Conservation (phyloP, 2,329 filamentous ascomycete species). For the Aspergillus awamori region DNA sequence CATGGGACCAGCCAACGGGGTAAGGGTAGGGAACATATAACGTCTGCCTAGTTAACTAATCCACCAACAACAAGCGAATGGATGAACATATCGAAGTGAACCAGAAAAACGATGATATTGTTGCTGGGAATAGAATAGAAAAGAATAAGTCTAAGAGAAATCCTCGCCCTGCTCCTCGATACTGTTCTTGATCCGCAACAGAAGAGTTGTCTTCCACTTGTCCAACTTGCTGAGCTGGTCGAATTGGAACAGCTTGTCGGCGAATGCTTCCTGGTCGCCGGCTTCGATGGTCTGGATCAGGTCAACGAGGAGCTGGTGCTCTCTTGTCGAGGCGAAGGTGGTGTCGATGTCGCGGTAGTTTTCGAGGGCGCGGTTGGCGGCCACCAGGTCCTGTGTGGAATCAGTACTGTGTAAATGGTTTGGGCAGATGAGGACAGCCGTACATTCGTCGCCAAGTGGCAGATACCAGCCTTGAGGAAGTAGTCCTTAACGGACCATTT, state of each 20-base stretch:
- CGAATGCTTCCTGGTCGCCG: conserved; percentile 79
- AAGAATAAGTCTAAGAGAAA: conserved; percentile 57
- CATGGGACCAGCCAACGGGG: background rate
- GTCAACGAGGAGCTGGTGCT: conserved; percentile 79
- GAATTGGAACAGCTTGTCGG: conserved; percentile 83
- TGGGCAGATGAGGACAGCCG: background rate
- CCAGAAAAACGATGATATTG: too few species aligned
- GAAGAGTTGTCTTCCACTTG: conserved; percentile 91
- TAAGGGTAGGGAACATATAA: background rate
- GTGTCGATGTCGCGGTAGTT: conserved; percentile 80
- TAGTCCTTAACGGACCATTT: conserved; percentile 95
- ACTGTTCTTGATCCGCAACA: conserved; percentile 79
- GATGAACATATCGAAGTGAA: too few species aligned
- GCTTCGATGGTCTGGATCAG: conserved; percentile 74
- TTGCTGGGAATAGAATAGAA: background rate
- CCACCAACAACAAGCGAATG: background rate
- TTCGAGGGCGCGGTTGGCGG: conserved; percentile 76
- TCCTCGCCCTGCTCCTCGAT: conserved; percentile 74
- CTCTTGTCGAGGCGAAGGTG: conserved; percentile 73
- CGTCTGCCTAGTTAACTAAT: background rate
- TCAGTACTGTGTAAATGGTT: background rate
- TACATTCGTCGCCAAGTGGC: conserved; percentile 71
- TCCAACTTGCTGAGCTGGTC: conserved; percentile 93
- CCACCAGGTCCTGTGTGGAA: conserved; percentile 67
- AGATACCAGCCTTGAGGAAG: conserved; percentile 90